Base-by-base conservation (phyloP, 2,329 filamentous ascomycete species). In the Daldinia sp. region DNA sequence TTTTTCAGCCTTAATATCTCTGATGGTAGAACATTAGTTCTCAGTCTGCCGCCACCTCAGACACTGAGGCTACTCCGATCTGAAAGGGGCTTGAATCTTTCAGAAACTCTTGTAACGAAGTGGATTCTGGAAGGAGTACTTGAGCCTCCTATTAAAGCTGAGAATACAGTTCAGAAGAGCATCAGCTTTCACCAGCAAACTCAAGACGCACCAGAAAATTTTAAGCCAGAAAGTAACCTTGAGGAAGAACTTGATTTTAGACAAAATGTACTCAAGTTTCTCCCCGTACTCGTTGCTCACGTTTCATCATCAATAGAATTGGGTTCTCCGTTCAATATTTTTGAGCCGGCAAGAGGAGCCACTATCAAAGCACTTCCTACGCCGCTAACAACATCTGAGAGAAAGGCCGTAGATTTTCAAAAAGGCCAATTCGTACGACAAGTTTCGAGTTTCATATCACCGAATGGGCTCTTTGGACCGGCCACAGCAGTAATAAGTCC, bases 401-500 rank as follows among this genome's bases (percentile, higher is more conserved):
- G 76, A 13, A 72, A 63, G 23, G 54, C 67, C 0, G 68, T 85
- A 30, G 77, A 85, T 52, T 81, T 77, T 58, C 82, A 86, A 58
- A 76, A 76, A 32, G 84, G 84, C 4, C 75, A 73, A 11, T 70
- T 87, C 6, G 70, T 82, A 35, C 78, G 81, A 2, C 74, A 72
- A 3, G 77, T 87, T 4, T 81, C 81, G 0, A 67, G 68, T 1
- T 70, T 84, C 3, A 70, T 73, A 4, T 82, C 83, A 1, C 81
- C 81, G 8, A 81, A 79, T 1, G 77, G 77, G 5, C 76, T 69
- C n/a, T 87, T 86, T 58, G 85, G 85, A 0, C 76, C 77, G n/a
- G 76, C 75, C 0, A 67, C 75, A n/a, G 71, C 75, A 11, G 75
- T 82, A 3, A 61, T 82, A 51, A 64, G 66, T 30, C 54, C 67